Base-by-base conservation (phyloP, 2,329 filamentous ascomycete genomes). In the Apiospora phragmitis region DNA sequence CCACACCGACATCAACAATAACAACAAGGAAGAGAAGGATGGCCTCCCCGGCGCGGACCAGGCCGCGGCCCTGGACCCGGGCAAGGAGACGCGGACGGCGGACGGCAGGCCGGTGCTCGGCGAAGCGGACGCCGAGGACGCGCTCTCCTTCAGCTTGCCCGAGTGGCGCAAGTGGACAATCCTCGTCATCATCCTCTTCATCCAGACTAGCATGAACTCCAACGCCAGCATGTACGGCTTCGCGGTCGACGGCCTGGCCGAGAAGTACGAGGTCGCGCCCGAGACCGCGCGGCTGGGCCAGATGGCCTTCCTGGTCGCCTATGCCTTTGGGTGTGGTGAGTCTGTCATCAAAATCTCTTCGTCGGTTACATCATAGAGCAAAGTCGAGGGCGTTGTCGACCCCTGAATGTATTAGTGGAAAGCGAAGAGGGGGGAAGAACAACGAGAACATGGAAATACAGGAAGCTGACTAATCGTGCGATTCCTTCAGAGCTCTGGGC, bases 131-230 rank as follows among this genome's bases (percentile, higher is more conserved):
- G 83, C 83, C 77, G 86, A 87, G 66, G 77, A 83, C n/a, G 76
- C 79, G 26, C 83, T 87, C 1, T 86, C 82, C 16, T 85, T 82
- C 74, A 75, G 76, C 29, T 87, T 82, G 75, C 78, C 85, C 0
- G 75, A 76, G 9, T 80, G 78, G 80, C 85, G 85, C 74, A 88
- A 88, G 77, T 89, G 87, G 87, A 78, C 78, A 71, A 85, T 87
- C 68, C 81, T 89, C 49, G 79, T 78, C 41, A 80, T 85, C 72
- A 85, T 88, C 74, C 87, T 88, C 77, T 77, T 84, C 65, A 84
- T 88, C 16, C 86, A 88, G 73, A 83, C 85, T 26, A 86, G 85
- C 21, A 89, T 89, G 86, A 89, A 89, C 76, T 84, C 86, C 75
- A 89, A 89, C 74, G 84, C 86, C 0, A 84, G 84, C 11, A 80